A percentile compares a stretch with the other conserved stretches of the same genome.
Conservation (phyloP, 371 early-diverging fungal species). For the Mortierella sp. region DNA sequence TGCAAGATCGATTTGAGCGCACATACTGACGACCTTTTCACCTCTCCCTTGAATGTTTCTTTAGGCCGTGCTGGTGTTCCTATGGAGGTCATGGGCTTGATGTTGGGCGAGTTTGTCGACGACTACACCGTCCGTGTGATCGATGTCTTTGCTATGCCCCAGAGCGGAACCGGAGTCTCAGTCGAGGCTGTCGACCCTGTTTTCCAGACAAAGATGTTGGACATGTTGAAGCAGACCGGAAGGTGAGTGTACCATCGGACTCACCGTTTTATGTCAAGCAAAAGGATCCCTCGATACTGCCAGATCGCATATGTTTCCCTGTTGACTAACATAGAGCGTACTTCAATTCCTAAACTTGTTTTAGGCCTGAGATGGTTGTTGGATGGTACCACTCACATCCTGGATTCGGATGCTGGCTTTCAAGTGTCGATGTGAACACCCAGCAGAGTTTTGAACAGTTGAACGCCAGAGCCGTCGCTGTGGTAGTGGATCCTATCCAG, state of each 20-base stretch:
- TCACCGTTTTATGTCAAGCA: not conserved
- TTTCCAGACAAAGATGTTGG: slow-evolving; percentile 99
- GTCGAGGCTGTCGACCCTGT: slow-evolving; percentile 99
- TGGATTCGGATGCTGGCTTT: slow-evolving; percentile 99
- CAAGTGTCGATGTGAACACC: slow-evolving; percentile 99
- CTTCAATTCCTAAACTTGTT: not conserved
- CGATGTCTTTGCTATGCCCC: slow-evolving; percentile 99
- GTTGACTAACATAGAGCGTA: not conserved
- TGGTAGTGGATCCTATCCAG: slow-evolving; percentile 99
- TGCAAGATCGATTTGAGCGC: not conserved
- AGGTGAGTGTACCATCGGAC: slow-evolving; percentile 64
- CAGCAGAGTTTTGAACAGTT: slow-evolving; percentile 99
- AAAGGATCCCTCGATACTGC: no score
- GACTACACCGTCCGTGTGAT: slow-evolving; percentile 99
- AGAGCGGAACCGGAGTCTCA: slow-evolving; percentile 99
- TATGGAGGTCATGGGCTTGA: slow-evolving; percentile 99
- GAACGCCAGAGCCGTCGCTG: slow-evolving; percentile 98
- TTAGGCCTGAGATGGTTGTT: slow-evolving; percentile 99
- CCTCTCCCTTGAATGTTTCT: not conserved
- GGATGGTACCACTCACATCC: slow-evolving; percentile 99
- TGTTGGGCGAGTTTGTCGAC: slow-evolving; percentile 99
- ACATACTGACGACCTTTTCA: not conserved
- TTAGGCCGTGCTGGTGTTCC: slow-evolving; percentile 99
- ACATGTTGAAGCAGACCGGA: slow-evolving; percentile 99
- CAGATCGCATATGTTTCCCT: not conserved